phyloP scores from a whole-genome alignment of 164 flowering plant genomes.

The Vitis riparia region DNA sequence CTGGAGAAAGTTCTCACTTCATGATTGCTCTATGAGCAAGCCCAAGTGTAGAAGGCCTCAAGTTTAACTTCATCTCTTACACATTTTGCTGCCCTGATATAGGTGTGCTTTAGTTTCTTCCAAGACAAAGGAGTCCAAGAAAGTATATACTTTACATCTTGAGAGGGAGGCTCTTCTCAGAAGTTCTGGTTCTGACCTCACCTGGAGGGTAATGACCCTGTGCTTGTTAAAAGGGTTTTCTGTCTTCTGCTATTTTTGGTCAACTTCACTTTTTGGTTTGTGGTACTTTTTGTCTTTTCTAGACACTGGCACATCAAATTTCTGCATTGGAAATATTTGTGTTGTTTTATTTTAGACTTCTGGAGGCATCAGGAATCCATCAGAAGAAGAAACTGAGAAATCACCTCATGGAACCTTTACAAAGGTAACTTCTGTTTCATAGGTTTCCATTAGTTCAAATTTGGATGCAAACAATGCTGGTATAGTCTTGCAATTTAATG shows the following conservation, averaged over 20 bases:
- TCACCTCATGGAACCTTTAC: conserved; percentile 79
- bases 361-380: conserved; percentile 66
- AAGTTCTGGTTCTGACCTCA: conserved; percentile 33
- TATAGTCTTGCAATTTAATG: too few species aligned
- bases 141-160: conserved; percentile 53
- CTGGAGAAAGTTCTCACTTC: neutral
- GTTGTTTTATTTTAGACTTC: conserved; percentile 41
- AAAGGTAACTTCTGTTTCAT: conserved; percentile 39
- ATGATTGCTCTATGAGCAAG: neutral
- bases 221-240: neutral
- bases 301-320: too few species aligned
- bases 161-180: conserved; percentile 60
- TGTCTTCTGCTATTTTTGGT: neutral
- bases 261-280: neutral
- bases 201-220: conserved; percentile 59
- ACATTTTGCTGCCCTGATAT: conserved; percentile 6
- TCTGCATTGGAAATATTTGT: neutral
- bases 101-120: conserved; percentile 72
- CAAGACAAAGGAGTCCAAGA: conserved; percentile 62
- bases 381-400: conserved; percentile 38
- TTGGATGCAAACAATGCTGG: too few species aligned
- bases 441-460: neutral
- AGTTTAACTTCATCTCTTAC: neutral
- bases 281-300: neutral
- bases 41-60: neutral